Conservation (phyloP, 2,329 filamentous ascomycete species). For the Apiospora koreana region DNA sequence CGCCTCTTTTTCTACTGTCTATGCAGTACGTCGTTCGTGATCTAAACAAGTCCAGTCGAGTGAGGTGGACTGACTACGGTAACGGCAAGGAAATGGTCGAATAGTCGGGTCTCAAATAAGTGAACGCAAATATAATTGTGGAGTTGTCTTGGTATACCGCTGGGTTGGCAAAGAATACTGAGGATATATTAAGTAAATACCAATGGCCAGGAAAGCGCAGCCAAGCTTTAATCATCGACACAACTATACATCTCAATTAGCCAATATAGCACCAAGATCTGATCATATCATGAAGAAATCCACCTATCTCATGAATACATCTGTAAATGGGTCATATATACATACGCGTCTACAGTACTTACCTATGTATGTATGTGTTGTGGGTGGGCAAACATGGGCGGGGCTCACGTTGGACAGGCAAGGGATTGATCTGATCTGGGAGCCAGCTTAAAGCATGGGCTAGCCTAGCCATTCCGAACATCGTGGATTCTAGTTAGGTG, state of each 20-base stretch:
- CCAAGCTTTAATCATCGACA: background rate
- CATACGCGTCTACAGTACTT: background rate
- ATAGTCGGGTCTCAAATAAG: background rate
- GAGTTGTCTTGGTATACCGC: background rate
- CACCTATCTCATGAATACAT: background rate
- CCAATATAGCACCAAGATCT: background rate
- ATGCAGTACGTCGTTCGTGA: background rate
- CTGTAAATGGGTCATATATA: background rate
- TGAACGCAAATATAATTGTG: conserved; percentile 3
- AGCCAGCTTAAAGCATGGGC: background rate
- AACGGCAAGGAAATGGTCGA: background rate
- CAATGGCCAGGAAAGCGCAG: background rate
- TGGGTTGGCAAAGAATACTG: background rate
- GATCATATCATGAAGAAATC: background rate
- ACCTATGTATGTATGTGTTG: background rate
- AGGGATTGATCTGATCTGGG: conserved; percentile 5
- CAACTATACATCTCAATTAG: background rate
- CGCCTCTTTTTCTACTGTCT: background rate
- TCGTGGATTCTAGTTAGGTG: background rate
- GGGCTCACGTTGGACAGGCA: background rate
- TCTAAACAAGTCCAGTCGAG: background rate
- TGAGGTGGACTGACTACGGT: background rate
- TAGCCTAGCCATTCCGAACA: background rate
- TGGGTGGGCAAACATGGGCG: background rate
- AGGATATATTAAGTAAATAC: background rate